These are phyloP conservation scores for Calonectria pauciramosa DNA, from an alignment of 2,329 filamentous ascomycete genomes.

Conservation along the genomic window DNA sequence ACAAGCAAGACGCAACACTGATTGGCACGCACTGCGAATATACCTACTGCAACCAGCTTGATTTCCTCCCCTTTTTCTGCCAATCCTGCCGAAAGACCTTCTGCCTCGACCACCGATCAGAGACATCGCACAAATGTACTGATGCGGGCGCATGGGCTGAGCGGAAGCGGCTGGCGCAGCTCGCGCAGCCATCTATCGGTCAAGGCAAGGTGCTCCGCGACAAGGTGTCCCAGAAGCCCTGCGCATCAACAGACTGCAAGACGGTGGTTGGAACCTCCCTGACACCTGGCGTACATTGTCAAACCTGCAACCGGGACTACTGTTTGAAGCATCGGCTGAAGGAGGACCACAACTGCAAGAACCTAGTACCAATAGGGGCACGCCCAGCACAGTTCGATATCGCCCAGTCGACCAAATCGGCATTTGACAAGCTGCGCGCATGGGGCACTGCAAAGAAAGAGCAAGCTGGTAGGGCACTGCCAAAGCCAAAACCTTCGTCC, in stretches of 20 bases:
- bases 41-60: constrained; percentile 92
- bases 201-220: constrained; percentile 68
- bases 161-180: constrained; percentile 67
- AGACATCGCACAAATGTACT: constrained; percentile 80
- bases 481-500: constrained; percentile 74
- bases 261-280: constrained; percentile 78
- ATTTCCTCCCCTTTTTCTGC: constrained; percentile 96
- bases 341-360: constrained; percentile 89
- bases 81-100: constrained; percentile 88
- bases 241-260: constrained; percentile 76
- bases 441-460: constrained; percentile 85
- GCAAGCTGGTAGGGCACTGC: constrained; percentile 68
- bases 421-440: constrained; percentile 81
- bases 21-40: constrained; percentile 94
- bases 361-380: constrained; percentile 73
- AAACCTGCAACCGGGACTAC: constrained; percentile 79
- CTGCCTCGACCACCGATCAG: constrained; percentile 94
- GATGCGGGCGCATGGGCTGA: constrained; percentile 74
- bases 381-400: constrained; percentile 59
- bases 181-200: constrained; percentile 67
- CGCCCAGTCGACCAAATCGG: constrained; percentile 77
- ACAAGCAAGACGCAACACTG: constrained; percentile 80
- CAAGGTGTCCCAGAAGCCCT: constrained; percentile 73
- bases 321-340: constrained; percentile 82
- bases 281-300: constrained; percentile 78